Percentiles rank a stretch among this genome's conserved stretches.
These are phyloP conservation scores for Hyphopichia buzzinii DNA, from an alignment of 1,139 yeast species.

Conservation along the genomic window DNA sequence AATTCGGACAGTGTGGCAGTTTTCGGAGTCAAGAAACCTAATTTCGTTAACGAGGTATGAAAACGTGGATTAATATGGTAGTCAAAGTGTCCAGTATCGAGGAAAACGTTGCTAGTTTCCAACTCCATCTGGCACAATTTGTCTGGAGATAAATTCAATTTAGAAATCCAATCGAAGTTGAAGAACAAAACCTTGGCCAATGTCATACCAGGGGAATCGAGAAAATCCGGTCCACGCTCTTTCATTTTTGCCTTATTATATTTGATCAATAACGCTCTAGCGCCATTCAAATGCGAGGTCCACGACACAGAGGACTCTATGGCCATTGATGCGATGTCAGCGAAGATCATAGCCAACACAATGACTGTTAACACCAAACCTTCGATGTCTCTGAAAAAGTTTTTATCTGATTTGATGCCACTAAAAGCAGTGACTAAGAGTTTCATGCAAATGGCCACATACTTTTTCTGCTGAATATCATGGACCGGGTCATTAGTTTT, in stretches of 20 bases:
- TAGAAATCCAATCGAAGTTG: constrained; percentile 5
- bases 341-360: constrained; percentile 14
- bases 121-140: background rate
- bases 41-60: constrained; percentile 2
- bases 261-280: constrained; percentile 6
- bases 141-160: background rate
- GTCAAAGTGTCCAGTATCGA: constrained; percentile 2
- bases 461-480: constrained; percentile 12
- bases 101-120: background rate
- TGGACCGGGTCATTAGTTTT: constrained; percentile 9
- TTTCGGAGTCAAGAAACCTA: constrained; percentile 3
- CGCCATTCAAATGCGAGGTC: constrained; percentile 15
- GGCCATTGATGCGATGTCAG: constrained; percentile 12
- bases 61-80: constrained; percentile 1
- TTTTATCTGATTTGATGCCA: constrained; percentile 11
- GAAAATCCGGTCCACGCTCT: background rate
- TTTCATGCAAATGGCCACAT: constrained; percentile 14
- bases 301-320: constrained; percentile 11
- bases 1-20: constrained; percentile 4
- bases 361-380: constrained; percentile 16
- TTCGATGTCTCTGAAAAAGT: constrained; percentile 14
- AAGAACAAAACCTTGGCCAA: constrained; percentile 4
- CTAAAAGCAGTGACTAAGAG: constrained; percentile 14
- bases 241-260: constrained; percentile 3
- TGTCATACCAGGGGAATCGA: constrained; percentile 4